A percentile compares a stretch with the other conserved stretches of the same genome.
These are phyloP conservation scores for Xylariaceae sp. DNA, from an alignment of 2,329 filamentous ascomycete genomes.

Conservation along the genomic window DNA sequence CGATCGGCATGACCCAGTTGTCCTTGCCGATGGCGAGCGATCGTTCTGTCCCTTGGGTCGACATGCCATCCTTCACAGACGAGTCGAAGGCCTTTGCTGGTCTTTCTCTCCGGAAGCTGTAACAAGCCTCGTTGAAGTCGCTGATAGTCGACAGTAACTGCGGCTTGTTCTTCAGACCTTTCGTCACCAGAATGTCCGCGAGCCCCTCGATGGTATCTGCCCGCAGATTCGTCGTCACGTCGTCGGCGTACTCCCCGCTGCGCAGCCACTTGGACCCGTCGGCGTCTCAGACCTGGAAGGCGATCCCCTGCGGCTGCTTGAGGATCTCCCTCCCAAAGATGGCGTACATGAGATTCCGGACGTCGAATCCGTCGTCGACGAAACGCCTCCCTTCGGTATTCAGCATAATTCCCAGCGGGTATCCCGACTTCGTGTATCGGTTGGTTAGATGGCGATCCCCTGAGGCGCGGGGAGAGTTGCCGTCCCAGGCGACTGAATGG, in stretches of 20 bases:
- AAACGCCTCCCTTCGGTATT: slow-evolving; percentile 53
- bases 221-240: slow-evolving; percentile 45
- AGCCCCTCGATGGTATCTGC: slow-evolving; percentile 47
- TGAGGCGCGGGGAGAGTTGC: slow-evolving; percentile 44
- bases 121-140: slow-evolving; percentile 52
- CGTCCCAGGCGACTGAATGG: slow-evolving; percentile 59
- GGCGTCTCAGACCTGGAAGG: slow-evolving; percentile 59
- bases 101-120: slow-evolving; percentile 36
- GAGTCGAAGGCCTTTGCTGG: slow-evolving; percentile 46
- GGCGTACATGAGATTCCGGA: slow-evolving; percentile 62
- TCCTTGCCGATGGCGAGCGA: slow-evolving; percentile 47
- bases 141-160: slow-evolving; percentile 44
- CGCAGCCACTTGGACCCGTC: slow-evolving; percentile 44
- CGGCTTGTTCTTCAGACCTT: slow-evolving; percentile 38
- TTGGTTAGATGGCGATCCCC: slow-evolving; percentile 56
- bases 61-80: slow-evolving; percentile 51
- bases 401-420: slow-evolving; percentile 58
- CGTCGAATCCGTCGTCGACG: slow-evolving; percentile 58
- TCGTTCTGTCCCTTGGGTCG: slow-evolving; percentile 44
- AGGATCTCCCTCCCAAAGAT: slow-evolving; percentile 57
- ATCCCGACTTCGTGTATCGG: slow-evolving; percentile 62
- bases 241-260: slow-evolving; percentile 53
- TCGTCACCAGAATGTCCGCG: slow-evolving; percentile 37
- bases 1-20: slow-evolving; percentile 57
- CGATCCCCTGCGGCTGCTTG: slow-evolving; percentile 47